Evolutionary conservation across 2,329 filamentous ascomycete species (phyloP).

Genomic region (Diaporthe helianthi): DNA sequence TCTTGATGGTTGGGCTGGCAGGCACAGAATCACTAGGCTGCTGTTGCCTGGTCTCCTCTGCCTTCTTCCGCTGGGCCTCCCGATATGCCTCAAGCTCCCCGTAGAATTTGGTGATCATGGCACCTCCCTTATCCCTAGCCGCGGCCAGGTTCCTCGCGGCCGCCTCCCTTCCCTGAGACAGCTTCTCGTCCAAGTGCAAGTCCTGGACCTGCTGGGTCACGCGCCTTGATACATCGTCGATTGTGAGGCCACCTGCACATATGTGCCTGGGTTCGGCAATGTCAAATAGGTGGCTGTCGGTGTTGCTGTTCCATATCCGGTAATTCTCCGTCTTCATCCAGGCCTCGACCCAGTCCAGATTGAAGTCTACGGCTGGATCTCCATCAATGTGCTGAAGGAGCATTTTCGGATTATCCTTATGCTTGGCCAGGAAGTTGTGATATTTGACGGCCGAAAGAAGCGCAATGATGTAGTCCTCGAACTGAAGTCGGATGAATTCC

Average conservation of each 20-base stretch:
- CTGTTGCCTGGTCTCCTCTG: slow-evolving; percentile 57
- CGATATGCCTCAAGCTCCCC: slow-evolving; percentile 85
- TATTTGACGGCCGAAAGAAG: slow-evolving; percentile 91
- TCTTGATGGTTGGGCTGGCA: slow-evolving; percentile 50
- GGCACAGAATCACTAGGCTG: slow-evolving; percentile 48
- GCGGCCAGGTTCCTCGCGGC: slow-evolving; percentile 89
- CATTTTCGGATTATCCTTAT: slow-evolving; percentile 64
- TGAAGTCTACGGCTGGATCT: slow-evolving; percentile 86
- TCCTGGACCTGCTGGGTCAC: slow-evolving; percentile 93
- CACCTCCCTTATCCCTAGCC: slow-evolving; percentile 86
- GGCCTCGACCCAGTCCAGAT: slow-evolving; percentile 81
- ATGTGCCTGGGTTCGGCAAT: slow-evolving; percentile 93
- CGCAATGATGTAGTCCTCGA: slow-evolving; percentile 93
- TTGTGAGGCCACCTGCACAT: slow-evolving; percentile 87
- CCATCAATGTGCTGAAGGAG: slow-evolving; percentile 75
- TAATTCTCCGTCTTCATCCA: slow-evolving; percentile 93
- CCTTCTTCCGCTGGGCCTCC: slow-evolving; percentile 72
- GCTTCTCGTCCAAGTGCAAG: slow-evolving; percentile 88
- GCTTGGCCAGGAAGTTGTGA: slow-evolving; percentile 69
- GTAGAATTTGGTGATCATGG: slow-evolving; percentile 87
- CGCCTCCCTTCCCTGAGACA: slow-evolving; percentile 82
- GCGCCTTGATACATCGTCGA: slow-evolving; percentile 92
- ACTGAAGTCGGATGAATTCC: slow-evolving; percentile 95
- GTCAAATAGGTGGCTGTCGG: slow-evolving; percentile 89
- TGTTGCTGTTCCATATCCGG: slow-evolving; percentile 81